Percentiles rank a stretch among this genome's conserved stretches.
Evolutionary conservation across 495 filamentous ascomycete genomes (phyloP).

Genomic region (Lophiostoma macrostomum): DNA sequence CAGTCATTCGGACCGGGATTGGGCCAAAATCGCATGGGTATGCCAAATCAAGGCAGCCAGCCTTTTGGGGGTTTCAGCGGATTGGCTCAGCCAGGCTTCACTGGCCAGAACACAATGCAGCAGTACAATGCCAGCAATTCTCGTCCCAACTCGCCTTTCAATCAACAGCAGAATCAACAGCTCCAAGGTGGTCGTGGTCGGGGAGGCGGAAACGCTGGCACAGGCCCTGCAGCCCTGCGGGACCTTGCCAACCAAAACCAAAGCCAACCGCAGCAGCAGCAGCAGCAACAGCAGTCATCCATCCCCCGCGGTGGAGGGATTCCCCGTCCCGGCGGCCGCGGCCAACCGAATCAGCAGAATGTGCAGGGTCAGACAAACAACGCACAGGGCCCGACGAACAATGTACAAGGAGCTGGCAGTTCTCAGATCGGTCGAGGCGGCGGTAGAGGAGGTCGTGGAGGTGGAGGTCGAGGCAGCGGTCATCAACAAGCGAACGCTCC

Average conservation of each 20-base stretch:
- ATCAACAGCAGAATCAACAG: slow-evolving; percentile 13
- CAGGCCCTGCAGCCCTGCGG: slow-evolving; percentile 36
- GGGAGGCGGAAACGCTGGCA: slow-evolving; percentile 23
- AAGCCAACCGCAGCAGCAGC: no score
- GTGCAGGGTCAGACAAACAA: slow-evolving; percentile 1
- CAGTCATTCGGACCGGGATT: background rate
- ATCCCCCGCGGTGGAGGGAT: slow-evolving; percentile 28
- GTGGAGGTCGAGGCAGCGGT: slow-evolving; percentile 6
- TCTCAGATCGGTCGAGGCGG: slow-evolving; percentile 11
- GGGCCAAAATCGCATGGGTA: background rate
- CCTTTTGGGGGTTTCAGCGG: background rate
- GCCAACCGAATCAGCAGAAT: slow-evolving; percentile 16
- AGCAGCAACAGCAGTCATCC: slow-evolving; percentile 14
- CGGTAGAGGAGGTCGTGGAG: slow-evolving; percentile 7
- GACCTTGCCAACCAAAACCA: slow-evolving; percentile 27
- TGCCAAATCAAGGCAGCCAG: background rate
- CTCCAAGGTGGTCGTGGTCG: slow-evolving; percentile 9
- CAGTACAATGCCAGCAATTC: slow-evolving; percentile 1
- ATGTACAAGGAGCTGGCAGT: slow-evolving; percentile 7
- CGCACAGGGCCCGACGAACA: background rate
- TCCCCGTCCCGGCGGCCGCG: slow-evolving; percentile 21
- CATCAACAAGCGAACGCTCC: slow-evolving; percentile 11
- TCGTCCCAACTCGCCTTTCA: slow-evolving; percentile 19
- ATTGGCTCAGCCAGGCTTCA: slow-evolving; percentile 25
- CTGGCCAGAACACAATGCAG: background rate